Evolutionary conservation across 768 basidiomycete genomes (phyloP).

Genomic region (Trametes maxima): DNA sequence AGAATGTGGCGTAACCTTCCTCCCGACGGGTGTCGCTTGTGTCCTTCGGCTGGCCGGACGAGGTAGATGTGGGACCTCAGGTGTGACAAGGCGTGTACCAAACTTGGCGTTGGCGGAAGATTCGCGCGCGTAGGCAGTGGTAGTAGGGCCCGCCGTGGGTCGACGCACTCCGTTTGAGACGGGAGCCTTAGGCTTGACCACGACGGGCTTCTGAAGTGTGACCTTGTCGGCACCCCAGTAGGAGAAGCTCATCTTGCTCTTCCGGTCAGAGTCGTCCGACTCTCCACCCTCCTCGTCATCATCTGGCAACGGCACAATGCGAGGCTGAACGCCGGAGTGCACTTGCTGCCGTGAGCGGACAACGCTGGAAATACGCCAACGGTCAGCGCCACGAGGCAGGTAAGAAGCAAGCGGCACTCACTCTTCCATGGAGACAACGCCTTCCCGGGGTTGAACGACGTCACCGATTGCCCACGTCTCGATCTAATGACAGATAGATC

Average conservation of each 20-base stretch:
- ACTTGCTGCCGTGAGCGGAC: conserved; percentile 70
- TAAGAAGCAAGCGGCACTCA: conserved; percentile 40
- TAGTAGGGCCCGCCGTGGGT: conserved; percentile 41
- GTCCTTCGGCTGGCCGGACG: conserved; percentile 71
- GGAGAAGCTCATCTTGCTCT: conserved; percentile 93
- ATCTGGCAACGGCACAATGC: conserved; percentile 68
- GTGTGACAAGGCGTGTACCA: conserved; percentile 77
- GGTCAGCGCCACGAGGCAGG: conserved; percentile 20
- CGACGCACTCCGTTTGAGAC: conserved; percentile 36
- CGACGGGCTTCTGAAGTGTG: conserved; percentile 77
- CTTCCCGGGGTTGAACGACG: conserved; percentile 72
- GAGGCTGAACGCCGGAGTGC: conserved; percentile 57
- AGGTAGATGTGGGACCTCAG: conserved; percentile 46
- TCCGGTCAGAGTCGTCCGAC: conserved; percentile 84
- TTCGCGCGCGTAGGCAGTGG: conserved; percentile 71
- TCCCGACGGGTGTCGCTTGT: conserved; percentile 45
- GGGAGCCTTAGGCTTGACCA: conserved; percentile 51
- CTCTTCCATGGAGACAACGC: conserved; percentile 91
- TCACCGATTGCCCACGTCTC: conserved; percentile 87
- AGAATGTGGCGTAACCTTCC: conserved; percentile 45
- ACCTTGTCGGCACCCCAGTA: conserved; percentile 94
- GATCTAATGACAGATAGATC: conserved; percentile 48
- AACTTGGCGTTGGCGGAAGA: conserved; percentile 94
- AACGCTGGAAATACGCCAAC: conserved; percentile 46
- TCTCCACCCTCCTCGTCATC: conserved; percentile 60